These are phyloP conservation scores for Trypethelium eluteriae DNA, from an alignment of 495 filamentous ascomycete genomes.

Conservation along the genomic window DNA sequence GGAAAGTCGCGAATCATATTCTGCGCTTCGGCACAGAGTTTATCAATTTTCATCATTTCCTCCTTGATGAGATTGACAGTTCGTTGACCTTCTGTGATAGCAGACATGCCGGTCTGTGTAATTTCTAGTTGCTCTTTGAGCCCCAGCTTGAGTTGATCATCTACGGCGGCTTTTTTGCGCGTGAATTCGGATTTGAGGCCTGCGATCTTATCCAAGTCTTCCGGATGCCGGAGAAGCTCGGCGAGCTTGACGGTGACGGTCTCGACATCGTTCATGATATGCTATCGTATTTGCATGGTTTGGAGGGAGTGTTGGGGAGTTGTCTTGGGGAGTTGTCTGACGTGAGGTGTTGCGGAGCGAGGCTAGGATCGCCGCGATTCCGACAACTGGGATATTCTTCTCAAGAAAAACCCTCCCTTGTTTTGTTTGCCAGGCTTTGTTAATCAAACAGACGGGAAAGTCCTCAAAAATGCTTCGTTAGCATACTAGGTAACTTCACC, in stretches of 20 bases:
- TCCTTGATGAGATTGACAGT: conserved; percentile 85
- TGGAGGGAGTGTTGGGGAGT: not conserved
- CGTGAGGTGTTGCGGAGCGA: conserved; percentile 5
- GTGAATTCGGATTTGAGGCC: conserved; percentile 85
- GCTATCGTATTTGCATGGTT: conserved; percentile 11
- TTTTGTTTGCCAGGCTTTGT: too few species aligned
- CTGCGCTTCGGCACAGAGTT: conserved; percentile 91
- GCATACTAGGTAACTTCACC: not conserved
- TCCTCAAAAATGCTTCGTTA: not conserved
- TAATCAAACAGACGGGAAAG: not conserved
- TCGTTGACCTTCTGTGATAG: conserved; percentile 77
- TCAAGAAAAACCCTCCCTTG: not conserved
- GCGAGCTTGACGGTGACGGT: conserved; percentile 56
- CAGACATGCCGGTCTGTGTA: conserved; percentile 82
- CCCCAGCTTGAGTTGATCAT: conserved; percentile 78
- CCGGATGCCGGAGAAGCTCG: conserved; percentile 62
- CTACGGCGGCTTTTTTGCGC: conserved; percentile 86
- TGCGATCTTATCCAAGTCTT: conserved; percentile 92
- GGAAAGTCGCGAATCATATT: conserved; percentile 95
- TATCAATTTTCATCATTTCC: conserved; percentile 97
- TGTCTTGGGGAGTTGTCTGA: not conserved
- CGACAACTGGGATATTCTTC: not conserved
- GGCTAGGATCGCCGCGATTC: not conserved
- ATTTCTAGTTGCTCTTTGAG: conserved; percentile 85
- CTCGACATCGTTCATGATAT: conserved; percentile 43